A percentile compares a stretch with the other conserved stretches of the same genome.
phyloP scores from a whole-genome alignment of 805 yeast species.

The Torulaspora franciscae region DNA sequence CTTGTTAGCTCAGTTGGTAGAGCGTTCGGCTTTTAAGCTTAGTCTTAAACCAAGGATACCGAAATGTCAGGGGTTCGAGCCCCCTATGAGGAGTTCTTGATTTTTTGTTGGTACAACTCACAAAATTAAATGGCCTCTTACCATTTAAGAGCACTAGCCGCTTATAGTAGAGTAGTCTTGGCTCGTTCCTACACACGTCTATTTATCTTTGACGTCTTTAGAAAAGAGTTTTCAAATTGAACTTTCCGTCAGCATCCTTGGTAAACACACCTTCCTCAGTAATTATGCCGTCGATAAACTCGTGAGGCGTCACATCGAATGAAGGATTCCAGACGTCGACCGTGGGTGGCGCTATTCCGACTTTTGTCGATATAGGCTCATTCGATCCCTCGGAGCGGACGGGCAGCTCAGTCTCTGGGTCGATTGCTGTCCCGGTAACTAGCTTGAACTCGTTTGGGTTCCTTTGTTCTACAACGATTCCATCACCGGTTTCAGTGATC shows the following conservation, averaged over 20 bases:
- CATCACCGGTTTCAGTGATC: slow-evolving; percentile 59
- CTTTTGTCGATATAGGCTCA: slow-evolving; percentile 42
- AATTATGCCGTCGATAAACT: slow-evolving; percentile 78
- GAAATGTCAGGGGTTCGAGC: slow-evolving; percentile 50
- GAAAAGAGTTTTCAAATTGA: slow-evolving; percentile 38
- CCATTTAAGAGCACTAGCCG: too few relatives aligned
- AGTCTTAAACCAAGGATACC: slow-evolving; percentile 37
- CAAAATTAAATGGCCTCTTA: neutral
- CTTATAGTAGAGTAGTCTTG: neutral
- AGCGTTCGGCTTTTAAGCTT: slow-evolving; percentile 65
- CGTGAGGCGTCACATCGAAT: slow-evolving; percentile 86
- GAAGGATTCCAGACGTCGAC: slow-evolving; percentile 94
- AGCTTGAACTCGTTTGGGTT: slow-evolving; percentile 74
- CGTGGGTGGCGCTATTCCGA: slow-evolving; percentile 80
- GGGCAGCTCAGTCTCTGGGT: slow-evolving; percentile 24
- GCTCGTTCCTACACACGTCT: neutral
- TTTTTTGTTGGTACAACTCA: slow-evolving; percentile 11
- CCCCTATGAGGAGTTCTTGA: slow-evolving; percentile 46
- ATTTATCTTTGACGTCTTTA: slow-evolving; percentile 1
- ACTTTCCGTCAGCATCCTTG: slow-evolving; percentile 49
- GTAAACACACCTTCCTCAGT: slow-evolving; percentile 66
- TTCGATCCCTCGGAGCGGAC: slow-evolving; percentile 24
- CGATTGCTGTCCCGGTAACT: slow-evolving; percentile 62
- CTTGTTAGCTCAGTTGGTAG: slow-evolving; percentile 65
- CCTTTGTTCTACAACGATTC: slow-evolving; percentile 82